These are phyloP conservation scores for Pichia cephalocereana DNA, from an alignment of 805 yeast species.

Conservation along the genomic window DNA sequence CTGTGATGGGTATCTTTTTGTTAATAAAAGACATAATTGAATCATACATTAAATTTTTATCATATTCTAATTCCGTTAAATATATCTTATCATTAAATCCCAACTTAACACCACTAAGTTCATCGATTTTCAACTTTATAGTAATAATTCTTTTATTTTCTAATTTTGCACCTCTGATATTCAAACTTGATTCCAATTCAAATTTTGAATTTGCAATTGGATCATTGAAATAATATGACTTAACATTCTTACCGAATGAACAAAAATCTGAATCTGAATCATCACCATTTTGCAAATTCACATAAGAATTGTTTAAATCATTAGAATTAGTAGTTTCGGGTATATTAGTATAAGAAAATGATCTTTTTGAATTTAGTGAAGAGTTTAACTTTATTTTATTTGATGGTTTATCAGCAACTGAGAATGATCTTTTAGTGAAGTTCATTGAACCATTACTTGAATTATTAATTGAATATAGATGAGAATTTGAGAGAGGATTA, in stretches of 20 bases:
- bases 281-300: too few relatives aligned
- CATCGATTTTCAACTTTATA: slow-evolving; percentile 14
- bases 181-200: too few relatives aligned
- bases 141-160: not conserved
- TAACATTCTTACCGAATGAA: too few relatives aligned
- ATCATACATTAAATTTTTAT: not conserved
- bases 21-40: slow-evolving; percentile 7
- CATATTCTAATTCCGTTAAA: slow-evolving; percentile 14
- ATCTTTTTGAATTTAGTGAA: not conserved
- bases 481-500: too few relatives aligned
- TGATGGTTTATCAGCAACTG: not conserved
- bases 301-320: too few relatives aligned
- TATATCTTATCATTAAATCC: slow-evolving; percentile 17
- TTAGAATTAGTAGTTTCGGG: not conserved
- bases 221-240: too few relatives aligned
- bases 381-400: too few relatives aligned
- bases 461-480: not conserved
- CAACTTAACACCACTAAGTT: slow-evolving; percentile 10
- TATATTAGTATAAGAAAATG: slow-evolving; percentile 13
- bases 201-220: too few relatives aligned
- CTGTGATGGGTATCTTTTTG: not conserved
- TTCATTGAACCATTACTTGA: not conserved
- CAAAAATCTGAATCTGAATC: too few relatives aligned
- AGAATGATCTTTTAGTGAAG: not conserved
- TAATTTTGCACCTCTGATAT: too few relatives aligned